Base-by-base conservation (phyloP, 2,329 filamentous ascomycete genomes). In the Stagonosporopsis rhizophila region DNA sequence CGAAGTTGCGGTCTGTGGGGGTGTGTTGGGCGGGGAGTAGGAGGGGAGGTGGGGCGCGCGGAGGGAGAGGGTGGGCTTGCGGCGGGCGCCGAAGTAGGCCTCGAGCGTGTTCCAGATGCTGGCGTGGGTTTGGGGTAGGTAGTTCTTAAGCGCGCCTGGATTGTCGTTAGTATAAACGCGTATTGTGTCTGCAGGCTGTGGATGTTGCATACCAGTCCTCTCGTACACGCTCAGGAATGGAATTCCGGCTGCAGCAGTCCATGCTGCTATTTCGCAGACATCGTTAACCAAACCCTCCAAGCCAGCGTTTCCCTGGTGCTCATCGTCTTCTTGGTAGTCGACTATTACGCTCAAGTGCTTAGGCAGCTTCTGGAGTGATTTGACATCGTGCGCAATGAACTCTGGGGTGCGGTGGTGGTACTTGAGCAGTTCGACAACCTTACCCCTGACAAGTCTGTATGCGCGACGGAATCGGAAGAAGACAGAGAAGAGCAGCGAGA, bases 401-500 rank as follows among this genome's bases (percentile, higher is more conserved):
- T 96, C 91, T 7, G 95, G 95, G 0, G 94, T 96, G 48, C 91
- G 90, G 77, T 99, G 95, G 79, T 99, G 96, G 79, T 99, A 95
- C 75, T 94, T 93, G 51, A 96, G 82, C 59, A 98, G 85, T 9
- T 91, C 90, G 49, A 92, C 85, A 61, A 94, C 80, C 57, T 90
- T 88, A 74, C 95, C 90, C 65, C 87, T 82, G 45, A 96, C 83
- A 8, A 89, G 85, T 74, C 94, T 89, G 79, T 92, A 95, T 52
- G 87, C 86, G 72, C 92, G 88, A 55, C 93, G 88, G 56, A 91
- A 78, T 60, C 92, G 89, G 64, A 97, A 89, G 75, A 95, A 96
- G 62, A 98, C 80, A 6, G 91, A 94, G 79, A 96, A 98, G 64
- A 96, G 74, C 60, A 89, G 84, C 70, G 96, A 92, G 64, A 94